These are phyloP conservation scores for Aspergillus ochraceus DNA, from an alignment of 2,329 filamentous ascomycete genomes.

Conservation along the genomic window DNA sequence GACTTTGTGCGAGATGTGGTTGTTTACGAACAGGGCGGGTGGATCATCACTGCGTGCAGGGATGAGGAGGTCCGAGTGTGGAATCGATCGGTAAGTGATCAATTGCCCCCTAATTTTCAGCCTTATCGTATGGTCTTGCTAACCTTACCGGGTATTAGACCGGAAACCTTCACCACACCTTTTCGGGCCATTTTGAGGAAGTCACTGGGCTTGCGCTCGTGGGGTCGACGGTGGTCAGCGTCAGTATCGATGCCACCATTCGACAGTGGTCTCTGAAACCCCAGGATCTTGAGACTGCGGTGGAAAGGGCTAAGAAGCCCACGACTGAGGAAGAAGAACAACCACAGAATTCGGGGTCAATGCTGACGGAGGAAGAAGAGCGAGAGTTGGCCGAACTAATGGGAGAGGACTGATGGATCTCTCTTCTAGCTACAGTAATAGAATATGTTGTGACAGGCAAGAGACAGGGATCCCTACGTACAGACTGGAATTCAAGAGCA, in stretches of 20 bases:
- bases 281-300: slow-evolving; percentile 57
- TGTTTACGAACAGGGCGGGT: slow-evolving; percentile 66
- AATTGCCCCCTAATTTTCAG: neutral
- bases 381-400: slow-evolving; percentile 88
- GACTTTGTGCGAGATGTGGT: slow-evolving; percentile 87
- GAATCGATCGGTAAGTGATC: slow-evolving; percentile 59
- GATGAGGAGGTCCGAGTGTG: slow-evolving; percentile 92
- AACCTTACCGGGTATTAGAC: slow-evolving; percentile 47
- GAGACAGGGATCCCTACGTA: neutral
- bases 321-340: slow-evolving; percentile 49
- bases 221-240: slow-evolving; percentile 65
- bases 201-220: slow-evolving; percentile 77
- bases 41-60: slow-evolving; percentile 83
- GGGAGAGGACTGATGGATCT: slow-evolving; percentile 59
- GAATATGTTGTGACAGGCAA: neutral
- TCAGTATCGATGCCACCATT: slow-evolving; percentile 86
- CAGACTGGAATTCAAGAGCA: neutral
- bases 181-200: slow-evolving; percentile 88
- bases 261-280: slow-evolving; percentile 76
- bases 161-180: slow-evolving; percentile 70
- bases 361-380: slow-evolving; percentile 85
- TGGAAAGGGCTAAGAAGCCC: slow-evolving; percentile 49
- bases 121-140: slow-evolving; percentile 9
- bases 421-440: neutral
- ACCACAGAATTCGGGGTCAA: slow-evolving; percentile 48